These are phyloP conservation scores for Amborella trichopoda DNA, from an alignment of 164 flowering plant genomes.

Conservation along the genomic window DNA sequence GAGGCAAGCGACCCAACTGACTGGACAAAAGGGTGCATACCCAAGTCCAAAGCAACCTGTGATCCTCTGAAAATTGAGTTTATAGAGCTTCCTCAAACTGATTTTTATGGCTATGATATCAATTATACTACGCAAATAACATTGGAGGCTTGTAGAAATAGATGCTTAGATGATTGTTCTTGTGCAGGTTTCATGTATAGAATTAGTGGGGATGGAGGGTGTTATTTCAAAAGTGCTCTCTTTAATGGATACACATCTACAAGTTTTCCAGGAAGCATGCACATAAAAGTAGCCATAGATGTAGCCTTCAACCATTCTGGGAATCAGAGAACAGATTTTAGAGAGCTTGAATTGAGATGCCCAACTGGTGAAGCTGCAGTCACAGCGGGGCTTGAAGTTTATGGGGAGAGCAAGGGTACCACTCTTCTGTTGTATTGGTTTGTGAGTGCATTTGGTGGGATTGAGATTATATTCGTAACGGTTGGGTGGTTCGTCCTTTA, in stretches of 20 bases:
- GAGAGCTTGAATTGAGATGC: no score
- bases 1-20: constrained; percentile 1
- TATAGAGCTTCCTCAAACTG: constrained; percentile 7
- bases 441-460: constrained; percentile 4
- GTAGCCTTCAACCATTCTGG: not conserved
- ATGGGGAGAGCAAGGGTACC: no score
- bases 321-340: no score
- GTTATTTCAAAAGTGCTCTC: constrained; percentile 11
- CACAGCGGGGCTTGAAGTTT: no score
- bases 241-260: constrained; percentile 15
- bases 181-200: constrained; percentile 15
- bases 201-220: not conserved
- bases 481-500: constrained; percentile 7
- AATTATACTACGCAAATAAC: not conserved
- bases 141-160: constrained; percentile 6
- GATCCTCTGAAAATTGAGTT: not conserved
- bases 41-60: constrained; percentile 10
- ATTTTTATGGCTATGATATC: constrained; percentile 19
- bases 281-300: constrained; percentile 10
- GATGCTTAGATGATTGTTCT: constrained; percentile 7
- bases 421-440: no score
- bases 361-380: no score
- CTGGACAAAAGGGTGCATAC: constrained; percentile 26
- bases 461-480: constrained; percentile 7
- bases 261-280: constrained; percentile 1